phyloP scores from a whole-genome alignment of 2,329 filamentous ascomycete genomes.

The Verticillium isaacii region DNA sequence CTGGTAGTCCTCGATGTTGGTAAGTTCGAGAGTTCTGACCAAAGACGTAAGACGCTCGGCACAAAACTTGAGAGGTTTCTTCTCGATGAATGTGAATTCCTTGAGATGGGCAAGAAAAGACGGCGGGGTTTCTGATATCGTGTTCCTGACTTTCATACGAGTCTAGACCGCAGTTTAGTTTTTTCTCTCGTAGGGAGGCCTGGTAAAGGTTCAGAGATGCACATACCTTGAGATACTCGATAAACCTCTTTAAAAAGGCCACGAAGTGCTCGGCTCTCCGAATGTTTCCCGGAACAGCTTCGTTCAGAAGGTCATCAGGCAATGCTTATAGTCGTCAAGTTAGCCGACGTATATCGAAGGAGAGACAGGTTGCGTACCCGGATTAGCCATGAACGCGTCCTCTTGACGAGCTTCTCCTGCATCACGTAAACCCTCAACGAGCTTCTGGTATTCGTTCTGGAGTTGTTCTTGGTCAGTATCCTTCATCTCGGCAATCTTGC shows the following conservation, averaged over 20 bases:
- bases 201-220: no score
- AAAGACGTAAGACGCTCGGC: slow-evolving; percentile 91
- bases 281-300: slow-evolving; percentile 96
- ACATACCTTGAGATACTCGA: slow-evolving; percentile 81
- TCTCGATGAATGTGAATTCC: slow-evolving; percentile 96
- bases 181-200: not conserved
- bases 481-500: slow-evolving; percentile 90
- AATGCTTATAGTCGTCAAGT: slow-evolving; percentile 48
- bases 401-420: slow-evolving; percentile 87
- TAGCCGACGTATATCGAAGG: not conserved
- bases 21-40: slow-evolving; percentile 89
- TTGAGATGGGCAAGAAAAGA: slow-evolving; percentile 91
- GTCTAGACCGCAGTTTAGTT: slow-evolving; percentile 46
- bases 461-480: slow-evolving; percentile 92
- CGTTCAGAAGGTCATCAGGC: slow-evolving; percentile 88
- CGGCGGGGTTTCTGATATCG: slow-evolving; percentile 93
- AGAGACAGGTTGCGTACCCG: slow-evolving; percentile 36
- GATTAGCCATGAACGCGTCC: slow-evolving; percentile 96
- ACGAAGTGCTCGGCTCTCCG: slow-evolving; percentile 93
- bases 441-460: slow-evolving; percentile 90
- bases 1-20: slow-evolving; percentile 97
- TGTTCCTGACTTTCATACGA: slow-evolving; percentile 95
- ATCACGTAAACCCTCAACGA: slow-evolving; percentile 85
- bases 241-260: slow-evolving; percentile 90
- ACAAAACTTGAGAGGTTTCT: slow-evolving; percentile 91